A percentile compares a stretch with the other conserved stretches of the same genome.
These are phyloP conservation scores for Fraxinus albicans DNA, from an alignment of 305 asterid genomes.

Conservation along the genomic window DNA sequence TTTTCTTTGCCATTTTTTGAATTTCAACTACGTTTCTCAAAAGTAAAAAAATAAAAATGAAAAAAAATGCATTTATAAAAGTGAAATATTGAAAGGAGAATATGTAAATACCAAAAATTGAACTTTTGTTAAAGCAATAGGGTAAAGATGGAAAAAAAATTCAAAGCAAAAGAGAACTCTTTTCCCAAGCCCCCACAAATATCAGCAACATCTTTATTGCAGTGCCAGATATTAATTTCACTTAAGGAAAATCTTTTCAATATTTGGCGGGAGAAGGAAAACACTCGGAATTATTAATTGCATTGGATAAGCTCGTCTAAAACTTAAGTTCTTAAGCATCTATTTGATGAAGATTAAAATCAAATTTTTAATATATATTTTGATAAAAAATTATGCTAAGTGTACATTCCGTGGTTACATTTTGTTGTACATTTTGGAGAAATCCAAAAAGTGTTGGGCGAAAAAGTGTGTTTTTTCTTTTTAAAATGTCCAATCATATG, in stretches of 20 bases:
- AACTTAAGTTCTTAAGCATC: background rate
- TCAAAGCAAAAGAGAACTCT: conserved; percentile 19
- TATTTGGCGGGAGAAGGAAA: background rate
- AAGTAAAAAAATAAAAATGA: conserved; percentile 1
- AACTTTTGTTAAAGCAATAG: conserved; percentile 19
- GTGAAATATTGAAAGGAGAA: conserved; percentile 7
- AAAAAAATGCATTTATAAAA: background rate
- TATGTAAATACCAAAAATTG: background rate
- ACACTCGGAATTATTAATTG: background rate
- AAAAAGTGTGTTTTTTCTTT: no score
- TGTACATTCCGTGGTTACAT: no score
- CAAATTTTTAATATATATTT: no score
- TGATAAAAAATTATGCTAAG: no score
- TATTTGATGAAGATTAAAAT: no score
- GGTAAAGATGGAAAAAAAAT: conserved; percentile 16
- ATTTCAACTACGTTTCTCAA: conserved; percentile 17
- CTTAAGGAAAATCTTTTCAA: background rate
- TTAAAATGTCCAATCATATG: no score
- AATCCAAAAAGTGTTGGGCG: no score
- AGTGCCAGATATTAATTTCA: background rate
- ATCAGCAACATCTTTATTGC: background rate
- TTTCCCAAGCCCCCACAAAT: background rate
- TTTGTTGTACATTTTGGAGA: no score
- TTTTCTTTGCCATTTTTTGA: background rate
- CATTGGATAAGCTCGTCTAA: background rate